phyloP scores from a whole-genome alignment of 2,329 filamentous ascomycete genomes.

The Sphaerulina musiva region DNA sequence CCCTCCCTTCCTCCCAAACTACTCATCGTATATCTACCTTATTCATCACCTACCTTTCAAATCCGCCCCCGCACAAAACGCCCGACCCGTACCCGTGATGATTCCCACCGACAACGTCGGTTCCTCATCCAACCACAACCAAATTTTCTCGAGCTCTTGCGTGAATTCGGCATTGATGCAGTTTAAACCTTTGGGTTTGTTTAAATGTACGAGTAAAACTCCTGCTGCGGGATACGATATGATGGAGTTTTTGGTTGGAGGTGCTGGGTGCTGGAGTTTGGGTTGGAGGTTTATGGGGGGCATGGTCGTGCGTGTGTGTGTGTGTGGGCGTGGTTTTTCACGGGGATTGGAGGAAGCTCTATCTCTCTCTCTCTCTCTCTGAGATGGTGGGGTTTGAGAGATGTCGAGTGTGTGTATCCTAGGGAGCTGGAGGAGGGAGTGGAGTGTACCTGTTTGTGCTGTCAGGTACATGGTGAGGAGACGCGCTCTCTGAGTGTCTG shows the following conservation, averaged over 20 bases:
- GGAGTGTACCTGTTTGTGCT: too few species aligned
- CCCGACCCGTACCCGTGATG: slow-evolving; percentile 33
- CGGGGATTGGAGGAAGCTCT: too few species aligned
- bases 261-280: slow-evolving; percentile 21
- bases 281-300: slow-evolving; percentile 19
- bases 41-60: slow-evolving; percentile 28
- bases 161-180: slow-evolving; percentile 33
- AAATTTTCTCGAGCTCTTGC: slow-evolving; percentile 30
- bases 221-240: slow-evolving; percentile 32
- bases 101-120: slow-evolving; percentile 30
- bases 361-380: too few species aligned
- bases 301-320: slow-evolving; percentile 3
- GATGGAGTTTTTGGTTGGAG: slow-evolving; percentile 23
- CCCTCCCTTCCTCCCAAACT: not conserved
- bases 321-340: too few species aligned
- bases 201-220: slow-evolving; percentile 32
- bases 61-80: slow-evolving; percentile 36
- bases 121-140: slow-evolving; percentile 32
- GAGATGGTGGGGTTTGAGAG: too few species aligned
- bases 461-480: too few species aligned
- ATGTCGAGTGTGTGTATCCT: too few species aligned
- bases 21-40: too few species aligned
- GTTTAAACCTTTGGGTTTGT: slow-evolving; percentile 33
- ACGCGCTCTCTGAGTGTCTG: not conserved
- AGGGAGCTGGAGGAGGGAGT: too few species aligned